phyloP scores from a whole-genome alignment of 257 asterid genomes.

The Solanum ahanhuiri region DNA sequence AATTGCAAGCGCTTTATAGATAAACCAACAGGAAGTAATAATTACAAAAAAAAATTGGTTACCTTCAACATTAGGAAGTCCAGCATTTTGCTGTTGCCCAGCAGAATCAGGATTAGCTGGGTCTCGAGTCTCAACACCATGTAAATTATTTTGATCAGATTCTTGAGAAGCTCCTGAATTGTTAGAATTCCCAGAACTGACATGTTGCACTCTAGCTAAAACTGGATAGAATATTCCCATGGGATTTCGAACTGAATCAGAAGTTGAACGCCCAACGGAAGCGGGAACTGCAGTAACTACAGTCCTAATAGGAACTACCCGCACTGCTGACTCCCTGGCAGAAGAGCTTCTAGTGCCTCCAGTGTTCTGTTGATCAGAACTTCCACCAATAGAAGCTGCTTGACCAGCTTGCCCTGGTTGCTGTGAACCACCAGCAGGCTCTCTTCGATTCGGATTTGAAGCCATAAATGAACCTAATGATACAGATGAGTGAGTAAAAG shows the following conservation, averaged over 20 bases:
- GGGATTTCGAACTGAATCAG: slow-evolving; percentile 61
- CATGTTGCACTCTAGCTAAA: slow-evolving; percentile 66
- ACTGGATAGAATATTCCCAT: slow-evolving; percentile 69
- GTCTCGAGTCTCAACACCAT: slow-evolving; percentile 19
- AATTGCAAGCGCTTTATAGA: not conserved
- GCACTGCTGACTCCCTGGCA: slow-evolving; percentile 36
- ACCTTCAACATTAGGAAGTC: slow-evolving; percentile 32
- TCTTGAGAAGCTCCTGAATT: slow-evolving; percentile 37
- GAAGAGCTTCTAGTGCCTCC: slow-evolving; percentile 26
- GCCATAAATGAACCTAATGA: slow-evolving; percentile 53
- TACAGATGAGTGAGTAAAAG: not conserved
- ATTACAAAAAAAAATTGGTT: not conserved
- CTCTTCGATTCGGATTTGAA: slow-evolving; percentile 38
- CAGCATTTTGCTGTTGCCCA: slow-evolving; percentile 25
- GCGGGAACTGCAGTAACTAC: slow-evolving; percentile 53
- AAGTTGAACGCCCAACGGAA: slow-evolving; percentile 25
- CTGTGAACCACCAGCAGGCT: slow-evolving; percentile 40
- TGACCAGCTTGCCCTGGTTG: slow-evolving; percentile 44
- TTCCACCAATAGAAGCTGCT: slow-evolving; percentile 24
- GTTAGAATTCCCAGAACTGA: slow-evolving; percentile 26
- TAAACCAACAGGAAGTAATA: not conserved
- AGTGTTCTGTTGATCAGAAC: slow-evolving; percentile 35
- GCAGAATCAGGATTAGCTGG: slow-evolving; percentile 27
- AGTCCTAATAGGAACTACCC: slow-evolving; percentile 54
- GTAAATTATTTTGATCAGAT: slow-evolving; percentile 26